Evolutionary conservation across 345 rosid genomes (phyloP).

Genomic region (Diplotaxis tenuifolia): DNA sequence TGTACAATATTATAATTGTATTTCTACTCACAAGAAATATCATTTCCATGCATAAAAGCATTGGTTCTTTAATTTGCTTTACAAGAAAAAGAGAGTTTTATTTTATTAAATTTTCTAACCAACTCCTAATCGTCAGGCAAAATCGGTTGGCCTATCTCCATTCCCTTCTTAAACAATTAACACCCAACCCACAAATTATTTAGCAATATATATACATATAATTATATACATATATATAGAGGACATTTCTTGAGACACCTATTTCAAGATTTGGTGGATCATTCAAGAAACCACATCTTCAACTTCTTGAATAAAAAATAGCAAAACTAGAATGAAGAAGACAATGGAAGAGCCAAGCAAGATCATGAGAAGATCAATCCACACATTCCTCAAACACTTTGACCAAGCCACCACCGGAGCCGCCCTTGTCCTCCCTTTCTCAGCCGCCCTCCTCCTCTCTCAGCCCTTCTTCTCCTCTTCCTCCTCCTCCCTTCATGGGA

Average conservation of each 20-base stretch:
- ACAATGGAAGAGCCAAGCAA: constrained; percentile 52
- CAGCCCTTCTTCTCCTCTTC: constrained; percentile 37
- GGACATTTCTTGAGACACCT: constrained; percentile 15
- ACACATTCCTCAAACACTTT: constrained; percentile 59
- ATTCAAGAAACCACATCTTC: constrained; percentile 34
- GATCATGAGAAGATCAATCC: constrained; percentile 66
- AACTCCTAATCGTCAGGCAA: constrained; percentile 36
- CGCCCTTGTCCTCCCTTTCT: constrained; percentile 60
- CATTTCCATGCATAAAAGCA: constrained; percentile 20
- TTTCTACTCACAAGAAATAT: constrained; percentile 13
- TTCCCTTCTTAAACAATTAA: constrained; percentile 24
- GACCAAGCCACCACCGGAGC: constrained; percentile 54
- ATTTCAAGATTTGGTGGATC: constrained; percentile 34
- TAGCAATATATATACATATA: neutral
- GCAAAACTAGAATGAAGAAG: constrained; percentile 23
- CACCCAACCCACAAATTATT: constrained; percentile 38
- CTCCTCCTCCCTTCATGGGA: constrained; percentile 36
- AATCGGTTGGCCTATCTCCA: constrained; percentile 52
- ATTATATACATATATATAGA: constrained; percentile 18
- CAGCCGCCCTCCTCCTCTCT: constrained; percentile 41
- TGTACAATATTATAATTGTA: neutral
- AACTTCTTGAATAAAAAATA: neutral
- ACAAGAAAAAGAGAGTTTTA: neutral
- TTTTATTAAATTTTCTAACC: constrained; percentile 24
- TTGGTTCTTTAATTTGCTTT: constrained; percentile 1